phyloP scores from a whole-genome alignment of 2,329 filamentous ascomycete species.

The Pseudogymnoascus verrucosus region DNA sequence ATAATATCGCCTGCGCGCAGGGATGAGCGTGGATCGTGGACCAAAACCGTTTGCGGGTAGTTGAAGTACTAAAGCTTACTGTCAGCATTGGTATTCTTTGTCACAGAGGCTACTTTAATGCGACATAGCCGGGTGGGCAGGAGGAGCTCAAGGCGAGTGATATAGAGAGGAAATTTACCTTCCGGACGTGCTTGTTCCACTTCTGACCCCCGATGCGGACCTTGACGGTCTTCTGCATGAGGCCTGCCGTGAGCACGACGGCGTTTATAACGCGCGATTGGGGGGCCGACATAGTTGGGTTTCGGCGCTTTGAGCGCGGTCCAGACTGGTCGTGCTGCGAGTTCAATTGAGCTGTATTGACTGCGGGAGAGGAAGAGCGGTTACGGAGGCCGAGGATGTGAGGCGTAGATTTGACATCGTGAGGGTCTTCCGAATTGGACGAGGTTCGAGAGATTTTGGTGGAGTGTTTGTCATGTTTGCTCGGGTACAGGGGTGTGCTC shows the following conservation, averaged over 20 bases:
- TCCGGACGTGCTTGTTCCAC: slow-evolving; percentile 66
- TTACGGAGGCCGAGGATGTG: neutral
- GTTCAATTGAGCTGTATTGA: neutral
- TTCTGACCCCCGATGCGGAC: slow-evolving; percentile 62
- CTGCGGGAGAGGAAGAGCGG: neutral
- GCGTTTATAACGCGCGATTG: slow-evolving; percentile 20
- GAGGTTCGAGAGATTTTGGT: slow-evolving; percentile 8
- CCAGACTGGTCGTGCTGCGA: neutral
- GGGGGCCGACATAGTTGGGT: neutral
- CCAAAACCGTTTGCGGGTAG: slow-evolving; percentile 55
- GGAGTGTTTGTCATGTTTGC: slow-evolving; percentile 11
- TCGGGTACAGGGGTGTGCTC: neutral
- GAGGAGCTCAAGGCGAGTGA: neutral
- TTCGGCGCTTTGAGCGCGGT: neutral
- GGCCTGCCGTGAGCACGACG: slow-evolving; percentile 68
- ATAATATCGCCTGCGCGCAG: slow-evolving; percentile 69
- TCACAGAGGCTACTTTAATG: neutral
- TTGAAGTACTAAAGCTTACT: slow-evolving; percentile 51
- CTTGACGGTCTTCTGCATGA: slow-evolving; percentile 73
- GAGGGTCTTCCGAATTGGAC: neutral
- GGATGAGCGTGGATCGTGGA: slow-evolving; percentile 71
- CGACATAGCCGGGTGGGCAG: neutral
- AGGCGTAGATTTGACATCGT: neutral
- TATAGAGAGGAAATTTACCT: slow-evolving; percentile 40
- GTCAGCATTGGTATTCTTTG: neutral